phyloP scores from a whole-genome alignment of 2,329 filamentous ascomycete genomes.

The Fusarium sp. region DNA sequence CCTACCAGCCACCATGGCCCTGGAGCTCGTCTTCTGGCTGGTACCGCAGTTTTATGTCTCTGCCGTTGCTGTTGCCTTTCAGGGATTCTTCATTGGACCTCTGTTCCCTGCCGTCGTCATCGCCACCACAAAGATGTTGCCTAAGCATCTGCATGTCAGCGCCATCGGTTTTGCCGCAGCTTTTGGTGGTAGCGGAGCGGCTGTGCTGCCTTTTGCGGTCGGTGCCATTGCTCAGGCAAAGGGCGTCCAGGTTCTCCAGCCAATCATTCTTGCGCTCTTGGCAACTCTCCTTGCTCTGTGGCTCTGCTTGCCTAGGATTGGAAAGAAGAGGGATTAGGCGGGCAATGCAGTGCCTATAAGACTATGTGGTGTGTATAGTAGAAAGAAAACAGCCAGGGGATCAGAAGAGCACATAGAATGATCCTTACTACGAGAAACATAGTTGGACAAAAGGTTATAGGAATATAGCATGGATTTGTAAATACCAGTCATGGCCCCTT shows the following conservation, averaged over 20 bases:
- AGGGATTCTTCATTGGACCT: constrained; percentile 85
- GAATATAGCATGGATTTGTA: too few species aligned
- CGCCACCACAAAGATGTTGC: constrained; percentile 76
- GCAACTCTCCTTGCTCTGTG: constrained; percentile 59
- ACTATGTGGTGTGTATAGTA: not conserved
- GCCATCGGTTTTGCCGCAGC: constrained; percentile 83
- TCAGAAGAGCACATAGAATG: not conserved
- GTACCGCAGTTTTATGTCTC: constrained; percentile 83
- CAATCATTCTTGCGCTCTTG: constrained; percentile 65
- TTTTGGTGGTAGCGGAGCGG: constrained; percentile 79
- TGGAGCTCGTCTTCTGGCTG: constrained; percentile 84
- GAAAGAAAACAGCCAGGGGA: not conserved
- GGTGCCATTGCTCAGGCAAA: constrained; percentile 72
- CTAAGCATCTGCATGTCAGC: constrained; percentile 79
- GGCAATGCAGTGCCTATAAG: not conserved
- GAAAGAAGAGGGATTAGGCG: constrained; percentile 54
- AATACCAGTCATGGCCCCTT: not conserved
- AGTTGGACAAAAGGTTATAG: not conserved
- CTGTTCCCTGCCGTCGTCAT: constrained; percentile 81
- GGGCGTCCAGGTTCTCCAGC: constrained; percentile 68
- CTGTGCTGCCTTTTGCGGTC: constrained; percentile 74
- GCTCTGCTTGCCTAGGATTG: constrained; percentile 58
- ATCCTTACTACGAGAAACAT: not conserved
- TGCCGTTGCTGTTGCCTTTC: constrained; percentile 75
- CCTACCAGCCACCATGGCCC: constrained; percentile 70